phyloP scores from a whole-genome alignment of 2,329 filamentous ascomycete genomes.

The Aspergillus sp. region DNA sequence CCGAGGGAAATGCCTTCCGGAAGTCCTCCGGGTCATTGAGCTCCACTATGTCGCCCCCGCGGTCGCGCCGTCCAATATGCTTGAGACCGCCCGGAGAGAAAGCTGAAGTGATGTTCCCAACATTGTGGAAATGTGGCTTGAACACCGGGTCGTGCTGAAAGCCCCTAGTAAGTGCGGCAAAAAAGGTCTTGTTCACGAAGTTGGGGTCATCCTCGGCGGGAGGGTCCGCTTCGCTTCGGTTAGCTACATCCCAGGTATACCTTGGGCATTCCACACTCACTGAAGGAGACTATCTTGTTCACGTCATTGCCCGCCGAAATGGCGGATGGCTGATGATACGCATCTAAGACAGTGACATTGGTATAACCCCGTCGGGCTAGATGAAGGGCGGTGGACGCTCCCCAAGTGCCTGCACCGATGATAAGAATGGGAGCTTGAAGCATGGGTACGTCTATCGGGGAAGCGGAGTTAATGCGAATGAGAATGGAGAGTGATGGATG shows the following conservation, averaged over 20 bases:
- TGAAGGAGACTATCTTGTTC: constrained; percentile 49
- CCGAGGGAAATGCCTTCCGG: constrained; percentile 53
- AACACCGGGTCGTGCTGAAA: constrained; percentile 50
- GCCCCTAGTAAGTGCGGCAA: constrained; percentile 25
- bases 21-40: constrained; percentile 51
- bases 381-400: constrained; percentile 55
- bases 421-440: constrained; percentile 38
- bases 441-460: constrained; percentile 4
- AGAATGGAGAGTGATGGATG: background rate
- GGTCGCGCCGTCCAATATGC: constrained; percentile 39
- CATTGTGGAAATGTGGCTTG: constrained; percentile 49
- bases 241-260: constrained; percentile 12
- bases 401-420: constrained; percentile 55
- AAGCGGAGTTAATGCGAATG: constrained; percentile 1
- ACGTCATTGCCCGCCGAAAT: constrained; percentile 54
- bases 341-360: constrained; percentile 53
- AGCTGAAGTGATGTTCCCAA: constrained; percentile 45
- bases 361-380: constrained; percentile 53
- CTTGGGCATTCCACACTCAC: background rate
- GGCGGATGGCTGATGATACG: constrained; percentile 48
- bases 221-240: constrained; percentile 21
- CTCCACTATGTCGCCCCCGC: constrained; percentile 5
- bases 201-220: constrained; percentile 25
- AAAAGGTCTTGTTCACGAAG: constrained; percentile 25
- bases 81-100: constrained; percentile 42